Percentiles rank a stretch among this genome's conserved stretches.
Conservation (phyloP, 2,329 filamentous ascomycete species). For the Xylariaceae sp. region DNA sequence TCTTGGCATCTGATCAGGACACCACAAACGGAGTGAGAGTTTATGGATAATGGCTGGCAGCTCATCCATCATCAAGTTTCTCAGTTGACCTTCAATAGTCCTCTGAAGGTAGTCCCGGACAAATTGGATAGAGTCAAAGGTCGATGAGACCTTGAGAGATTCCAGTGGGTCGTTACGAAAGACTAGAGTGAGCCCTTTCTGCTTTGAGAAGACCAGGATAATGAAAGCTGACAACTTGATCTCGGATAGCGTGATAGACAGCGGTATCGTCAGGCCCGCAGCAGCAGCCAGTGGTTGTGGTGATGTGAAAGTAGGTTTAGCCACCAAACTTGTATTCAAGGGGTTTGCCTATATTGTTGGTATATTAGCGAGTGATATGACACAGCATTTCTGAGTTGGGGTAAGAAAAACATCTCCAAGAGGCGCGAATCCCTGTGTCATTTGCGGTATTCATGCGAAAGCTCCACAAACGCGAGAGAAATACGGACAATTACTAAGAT, state of each 20-base stretch:
- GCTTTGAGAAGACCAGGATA: slow-evolving; percentile 93
- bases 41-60: slow-evolving; percentile 94
- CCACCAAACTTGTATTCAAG: slow-evolving; percentile 89
- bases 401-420: slow-evolving; percentile 26
- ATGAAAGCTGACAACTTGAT: slow-evolving; percentile 96
- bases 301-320: slow-evolving; percentile 87
- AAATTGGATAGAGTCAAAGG: slow-evolving; percentile 98
- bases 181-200: slow-evolving; percentile 93
- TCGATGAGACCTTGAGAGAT: slow-evolving; percentile 96
- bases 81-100: slow-evolving; percentile 89
- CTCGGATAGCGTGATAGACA: slow-evolving; percentile 93
- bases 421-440: slow-evolving; percentile 31
- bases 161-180: slow-evolving; percentile 98
- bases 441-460: slow-evolving; percentile 33
- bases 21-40: slow-evolving; percentile 83
- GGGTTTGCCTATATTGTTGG: slow-evolving; percentile 71
- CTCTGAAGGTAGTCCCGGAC: slow-evolving; percentile 95
- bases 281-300: slow-evolving; percentile 87
- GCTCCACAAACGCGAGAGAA: slow-evolving; percentile 30
- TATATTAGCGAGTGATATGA: slow-evolving; percentile 45
- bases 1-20: slow-evolving; percentile 73
- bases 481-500: too few species aligned
- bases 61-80: slow-evolving; percentile 96
- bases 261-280: slow-evolving; percentile 90
- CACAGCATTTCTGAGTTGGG: slow-evolving; percentile 24